These are phyloP conservation scores for Boechera retrofracta DNA, from an alignment of 345 rosid genomes.

Conservation along the genomic window DNA sequence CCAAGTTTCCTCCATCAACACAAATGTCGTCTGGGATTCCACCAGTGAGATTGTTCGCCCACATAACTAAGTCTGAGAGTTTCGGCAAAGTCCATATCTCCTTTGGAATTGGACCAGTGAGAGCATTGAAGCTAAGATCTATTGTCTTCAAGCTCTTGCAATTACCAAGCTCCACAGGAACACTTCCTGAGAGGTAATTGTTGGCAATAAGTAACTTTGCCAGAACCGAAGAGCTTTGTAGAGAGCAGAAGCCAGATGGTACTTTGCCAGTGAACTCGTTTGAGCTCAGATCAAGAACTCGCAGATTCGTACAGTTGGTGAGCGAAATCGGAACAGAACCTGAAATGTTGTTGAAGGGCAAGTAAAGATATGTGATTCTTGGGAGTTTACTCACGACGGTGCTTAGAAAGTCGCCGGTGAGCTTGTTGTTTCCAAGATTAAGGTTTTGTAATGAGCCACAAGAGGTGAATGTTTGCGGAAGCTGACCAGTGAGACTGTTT, in stretches of 20 bases:
- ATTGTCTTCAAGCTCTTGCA: slow-evolving; percentile 75
- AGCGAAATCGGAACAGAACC: slow-evolving; percentile 74
- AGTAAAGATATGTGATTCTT: slow-evolving; percentile 57
- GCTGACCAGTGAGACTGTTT: slow-evolving; percentile 66
- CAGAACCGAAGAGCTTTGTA: slow-evolving; percentile 50
- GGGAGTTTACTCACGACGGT: slow-evolving; percentile 68
- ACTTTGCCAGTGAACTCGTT: slow-evolving; percentile 67
- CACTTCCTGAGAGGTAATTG: slow-evolving; percentile 74
- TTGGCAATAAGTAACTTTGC: slow-evolving; percentile 74
- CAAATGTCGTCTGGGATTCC: slow-evolving; percentile 78
- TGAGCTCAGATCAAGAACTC: slow-evolving; percentile 84
- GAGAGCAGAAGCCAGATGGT: slow-evolving; percentile 67
- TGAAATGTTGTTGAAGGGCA: slow-evolving; percentile 74
- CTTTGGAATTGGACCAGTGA: slow-evolving; percentile 67
- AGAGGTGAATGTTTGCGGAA: slow-evolving; percentile 56
- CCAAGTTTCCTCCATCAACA: slow-evolving; percentile 71
- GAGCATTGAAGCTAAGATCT: slow-evolving; percentile 89
- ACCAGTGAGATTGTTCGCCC: slow-evolving; percentile 95
- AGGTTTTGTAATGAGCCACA: slow-evolving; percentile 65
- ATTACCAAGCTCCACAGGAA: slow-evolving; percentile 67
- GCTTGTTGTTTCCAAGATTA: slow-evolving; percentile 73
- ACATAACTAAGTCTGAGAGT: slow-evolving; percentile 78
- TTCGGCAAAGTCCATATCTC: slow-evolving; percentile 77
- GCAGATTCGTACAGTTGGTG: slow-evolving; percentile 59
- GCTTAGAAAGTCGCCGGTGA: slow-evolving; percentile 72